Evolutionary conservation across 1,139 yeast genomes (phyloP).

Genomic region (Pneumocystis wakefieldiae): DNA sequence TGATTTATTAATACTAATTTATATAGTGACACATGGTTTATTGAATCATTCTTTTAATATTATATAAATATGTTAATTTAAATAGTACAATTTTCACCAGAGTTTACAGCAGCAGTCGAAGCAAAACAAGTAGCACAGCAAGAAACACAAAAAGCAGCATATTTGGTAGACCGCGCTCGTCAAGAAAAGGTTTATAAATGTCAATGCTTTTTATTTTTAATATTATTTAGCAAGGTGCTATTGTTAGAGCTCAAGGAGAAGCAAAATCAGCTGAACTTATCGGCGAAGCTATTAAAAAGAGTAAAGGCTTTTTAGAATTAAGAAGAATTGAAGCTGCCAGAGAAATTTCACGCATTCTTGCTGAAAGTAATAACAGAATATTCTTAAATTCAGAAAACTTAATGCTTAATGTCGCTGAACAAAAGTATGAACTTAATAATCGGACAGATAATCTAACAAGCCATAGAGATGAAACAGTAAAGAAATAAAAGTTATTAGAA

Average conservation of each 20-base stretch:
- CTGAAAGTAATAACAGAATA: constrained; percentile 80
- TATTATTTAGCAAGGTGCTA: constrained; percentile 49
- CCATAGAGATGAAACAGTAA: background rate
- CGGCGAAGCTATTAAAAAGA: constrained; percentile 42
- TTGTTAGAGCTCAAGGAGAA: constrained; percentile 95
- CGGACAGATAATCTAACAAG: background rate
- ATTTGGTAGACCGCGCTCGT: constrained; percentile 87
- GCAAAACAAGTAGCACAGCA: constrained; percentile 99
- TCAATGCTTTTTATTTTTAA: background rate
- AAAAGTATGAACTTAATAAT: background rate
- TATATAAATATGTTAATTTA: constrained; percentile 23
- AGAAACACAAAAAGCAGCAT: constrained; percentile 97
- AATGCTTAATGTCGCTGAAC: constrained; percentile 59
- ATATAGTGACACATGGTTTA: constrained; percentile 3
- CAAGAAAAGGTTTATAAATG: constrained; percentile 77
- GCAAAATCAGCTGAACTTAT: constrained; percentile 80
- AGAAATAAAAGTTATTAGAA: background rate
- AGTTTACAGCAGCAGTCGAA: constrained; percentile 93
- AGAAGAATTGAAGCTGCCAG: constrained; percentile 94
- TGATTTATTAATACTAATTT: background rate
- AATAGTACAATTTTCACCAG: constrained; percentile 93
- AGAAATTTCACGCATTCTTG: constrained; percentile 77
- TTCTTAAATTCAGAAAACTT: constrained; percentile 84
- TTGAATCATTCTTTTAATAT: background rate
- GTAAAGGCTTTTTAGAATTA: constrained; percentile 57